Evolutionary conservation across 768 basidiomycete genomes (phyloP), one percentile per base, ranked within the genome.

Genomic region (Suillus variegatus): DNA sequence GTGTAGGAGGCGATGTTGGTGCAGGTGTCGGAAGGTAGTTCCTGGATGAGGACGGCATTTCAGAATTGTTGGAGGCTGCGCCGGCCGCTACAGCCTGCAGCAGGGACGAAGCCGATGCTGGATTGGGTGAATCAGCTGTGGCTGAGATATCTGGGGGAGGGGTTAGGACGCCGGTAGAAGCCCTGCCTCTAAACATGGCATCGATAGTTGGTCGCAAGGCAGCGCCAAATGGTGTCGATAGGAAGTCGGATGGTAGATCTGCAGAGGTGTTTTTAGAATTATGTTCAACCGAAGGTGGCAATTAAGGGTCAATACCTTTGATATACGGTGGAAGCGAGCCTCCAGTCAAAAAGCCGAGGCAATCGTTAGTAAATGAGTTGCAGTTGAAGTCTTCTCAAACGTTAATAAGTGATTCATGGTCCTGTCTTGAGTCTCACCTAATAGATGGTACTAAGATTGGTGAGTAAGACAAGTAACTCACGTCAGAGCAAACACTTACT

Each of bases 291-390:
- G 56, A 22, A 54, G 28, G 6, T 2, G 14, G 8, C 16, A 58
- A 44, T 22, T 13, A 54, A 38, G 2, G 18, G 14, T 2, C 25
- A 55, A 63, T 68, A 90, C 95, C 91, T 78, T 86, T 92, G 67
- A 98, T 93, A 77, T 88, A 94, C 3, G 82, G 68, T 4, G 95
- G 95, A 62, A 97, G 92, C 18, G 87, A 86, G 4, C 83, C 83
- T 36, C 95, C 94, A 0, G 93, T 97, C 57, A 98, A 77, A 73
- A 97, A 95, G 3, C 91, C 94, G 41, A 94, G 79, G 65, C 88
- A 88, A 68, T 97, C 94, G 65, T 90, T 93, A 3, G 94, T 95
- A 69, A 98, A 98, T 2, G 93, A 91, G 75, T 98, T 98, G 77
- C 95, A 97, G 71, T 97, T 97, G 69, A 96, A 96, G 51, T 97